These are phyloP conservation scores for Tetrapisispora nanseiensis DNA, from an alignment of 805 yeast genomes.

Conservation along the genomic window DNA sequence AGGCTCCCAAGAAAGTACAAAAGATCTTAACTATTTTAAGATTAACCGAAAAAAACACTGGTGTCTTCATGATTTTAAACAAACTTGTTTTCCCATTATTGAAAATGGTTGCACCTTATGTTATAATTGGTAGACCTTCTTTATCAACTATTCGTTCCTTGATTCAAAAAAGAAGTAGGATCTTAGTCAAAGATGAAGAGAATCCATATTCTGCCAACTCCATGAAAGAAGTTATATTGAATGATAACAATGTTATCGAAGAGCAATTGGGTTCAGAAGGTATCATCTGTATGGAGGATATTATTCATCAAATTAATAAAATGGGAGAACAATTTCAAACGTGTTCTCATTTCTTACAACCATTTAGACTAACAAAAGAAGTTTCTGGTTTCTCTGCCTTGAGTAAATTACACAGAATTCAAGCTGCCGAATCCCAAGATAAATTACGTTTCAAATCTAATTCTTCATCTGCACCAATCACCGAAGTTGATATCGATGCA, in stretches of 20 bases:
- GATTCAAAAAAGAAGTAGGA: slow-evolving; percentile 67
- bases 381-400: slow-evolving; percentile 68
- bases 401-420: slow-evolving; percentile 55
- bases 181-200: slow-evolving; percentile 29
- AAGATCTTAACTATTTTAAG: slow-evolving; percentile 53
- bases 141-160: slow-evolving; percentile 59
- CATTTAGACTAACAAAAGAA: slow-evolving; percentile 61
- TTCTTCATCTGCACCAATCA: slow-evolving; percentile 54
- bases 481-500: slow-evolving; percentile 64
- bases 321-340: slow-evolving; percentile 56
- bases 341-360: slow-evolving; percentile 53
- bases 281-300: slow-evolving; percentile 70
- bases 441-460: slow-evolving; percentile 39
- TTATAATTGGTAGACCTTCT: slow-evolving; percentile 69
- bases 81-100: slow-evolving; percentile 51
- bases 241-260: slow-evolving; percentile 68
- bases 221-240: slow-evolving; percentile 40
- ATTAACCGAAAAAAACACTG: slow-evolving; percentile 50
- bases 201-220: slow-evolving; percentile 18
- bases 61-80: slow-evolving; percentile 61
- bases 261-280: slow-evolving; percentile 62
- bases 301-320: slow-evolving; percentile 58
- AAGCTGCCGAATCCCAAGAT: slow-evolving; percentile 42
- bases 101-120: slow-evolving; percentile 61
- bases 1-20: slow-evolving; percentile 54